Evolutionary conservation across 805 yeast genomes (phyloP).

Genomic region (Metschnikowia lachancei): DNA sequence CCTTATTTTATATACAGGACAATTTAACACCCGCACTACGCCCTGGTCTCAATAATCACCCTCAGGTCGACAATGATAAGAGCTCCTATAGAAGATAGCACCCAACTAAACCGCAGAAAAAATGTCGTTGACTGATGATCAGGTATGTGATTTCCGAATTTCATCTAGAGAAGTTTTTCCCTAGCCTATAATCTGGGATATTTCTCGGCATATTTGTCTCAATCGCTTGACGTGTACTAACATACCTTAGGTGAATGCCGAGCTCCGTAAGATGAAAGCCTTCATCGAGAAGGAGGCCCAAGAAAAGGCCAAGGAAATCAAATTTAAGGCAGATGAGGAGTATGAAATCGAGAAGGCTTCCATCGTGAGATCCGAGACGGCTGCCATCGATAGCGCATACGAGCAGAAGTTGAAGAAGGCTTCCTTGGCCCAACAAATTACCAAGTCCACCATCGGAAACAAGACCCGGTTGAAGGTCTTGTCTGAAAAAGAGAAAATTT

Average conservation of each 20-base stretch:
- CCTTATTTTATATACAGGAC: conserved; percentile 7
- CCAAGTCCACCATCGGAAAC: conserved; percentile 92
- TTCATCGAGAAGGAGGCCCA: conserved; percentile 99
- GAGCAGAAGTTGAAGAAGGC: conserved; percentile 88
- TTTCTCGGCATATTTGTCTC: neutral
- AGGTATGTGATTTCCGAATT: conserved; percentile 21
- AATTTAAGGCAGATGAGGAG: conserved; percentile 95
- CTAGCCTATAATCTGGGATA: no score
- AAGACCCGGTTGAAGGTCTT: conserved; percentile 90
- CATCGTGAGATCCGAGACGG: conserved; percentile 87
- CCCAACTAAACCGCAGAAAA: conserved; percentile 10
- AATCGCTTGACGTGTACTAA: conserved; percentile 2
- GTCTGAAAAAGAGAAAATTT: conserved; percentile 73
- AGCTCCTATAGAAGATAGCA: conserved; percentile 1
- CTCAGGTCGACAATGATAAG: conserved; percentile 25
- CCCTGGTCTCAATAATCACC: conserved; percentile 18
- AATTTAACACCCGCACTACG: conserved; percentile 16
- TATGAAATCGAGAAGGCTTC: conserved; percentile 96
- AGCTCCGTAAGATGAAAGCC: conserved; percentile 95
- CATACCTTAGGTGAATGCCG: conserved; percentile 73
- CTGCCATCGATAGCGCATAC: conserved; percentile 77
- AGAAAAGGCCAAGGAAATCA: conserved; percentile 95
- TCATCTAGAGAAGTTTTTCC: neutral
- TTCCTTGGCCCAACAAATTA: conserved; percentile 87
- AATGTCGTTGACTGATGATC: conserved; percentile 33